phyloP scores from a whole-genome alignment of 441 rosid genomes.

The Adansonia rubrostipa region DNA sequence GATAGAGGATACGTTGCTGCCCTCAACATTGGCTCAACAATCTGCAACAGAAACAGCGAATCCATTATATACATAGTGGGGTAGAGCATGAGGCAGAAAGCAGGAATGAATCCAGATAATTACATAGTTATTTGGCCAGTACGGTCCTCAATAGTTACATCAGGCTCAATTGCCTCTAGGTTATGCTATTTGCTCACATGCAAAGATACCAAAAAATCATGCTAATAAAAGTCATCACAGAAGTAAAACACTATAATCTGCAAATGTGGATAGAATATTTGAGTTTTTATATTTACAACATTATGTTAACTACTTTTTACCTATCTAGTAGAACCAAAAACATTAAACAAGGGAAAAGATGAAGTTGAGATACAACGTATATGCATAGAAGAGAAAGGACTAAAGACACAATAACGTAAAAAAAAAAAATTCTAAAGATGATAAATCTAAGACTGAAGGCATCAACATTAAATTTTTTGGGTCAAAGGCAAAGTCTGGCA shows the following conservation, averaged over 20 bases:
- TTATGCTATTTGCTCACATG: not conserved
- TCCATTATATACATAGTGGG: not conserved
- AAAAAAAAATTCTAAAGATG: not conserved
- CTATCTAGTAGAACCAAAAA: not conserved
- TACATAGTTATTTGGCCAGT: not conserved
- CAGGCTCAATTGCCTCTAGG: not conserved
- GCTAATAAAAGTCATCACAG: not conserved
- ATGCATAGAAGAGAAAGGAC: not conserved
- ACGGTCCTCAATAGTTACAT: not conserved
- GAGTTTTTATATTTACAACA: not conserved
- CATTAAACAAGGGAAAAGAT: constrained; percentile 3
- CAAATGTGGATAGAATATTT: not conserved
- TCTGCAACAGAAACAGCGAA: constrained; percentile 55
- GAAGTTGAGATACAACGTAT: constrained; percentile 10
- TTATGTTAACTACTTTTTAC: not conserved
- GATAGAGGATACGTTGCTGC: constrained; percentile 70
- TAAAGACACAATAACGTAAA: constrained; percentile 1
- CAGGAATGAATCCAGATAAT: not conserved
- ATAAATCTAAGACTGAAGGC: not conserved
- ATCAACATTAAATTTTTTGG: not conserved
- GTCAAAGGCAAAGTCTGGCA: not conserved
- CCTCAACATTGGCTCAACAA: constrained; percentile 84
- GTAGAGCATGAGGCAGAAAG: not conserved
- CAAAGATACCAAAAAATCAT: constrained; percentile 1
- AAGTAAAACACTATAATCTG: not conserved